Evolutionary conservation across 1,139 yeast species (phyloP).

Genomic region (Diutina mesorugosa): DNA sequence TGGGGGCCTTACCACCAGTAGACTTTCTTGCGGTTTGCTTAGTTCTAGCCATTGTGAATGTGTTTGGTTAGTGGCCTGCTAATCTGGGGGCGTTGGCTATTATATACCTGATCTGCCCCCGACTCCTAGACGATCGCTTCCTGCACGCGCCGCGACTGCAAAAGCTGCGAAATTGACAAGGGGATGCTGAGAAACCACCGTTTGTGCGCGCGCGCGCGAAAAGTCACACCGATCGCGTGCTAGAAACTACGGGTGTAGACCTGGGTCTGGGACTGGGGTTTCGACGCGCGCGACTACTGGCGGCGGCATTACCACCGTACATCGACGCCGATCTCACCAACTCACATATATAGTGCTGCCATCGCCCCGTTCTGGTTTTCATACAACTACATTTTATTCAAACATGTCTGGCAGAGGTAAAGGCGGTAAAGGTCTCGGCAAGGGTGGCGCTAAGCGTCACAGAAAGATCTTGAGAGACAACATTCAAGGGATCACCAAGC

Average conservation of each 20-base stretch:
- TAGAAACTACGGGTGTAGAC: background rate
- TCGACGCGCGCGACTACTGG: background rate
- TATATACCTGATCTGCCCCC: background rate
- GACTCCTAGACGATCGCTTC: background rate
- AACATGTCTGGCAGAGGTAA: conserved; percentile 98
- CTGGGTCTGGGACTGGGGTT: background rate
- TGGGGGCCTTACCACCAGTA: conserved; percentile 99
- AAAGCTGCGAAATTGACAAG: background rate
- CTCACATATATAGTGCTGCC: background rate
- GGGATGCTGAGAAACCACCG: background rate
- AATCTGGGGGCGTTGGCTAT: background rate
- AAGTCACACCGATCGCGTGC: background rate
- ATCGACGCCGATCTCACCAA: background rate
- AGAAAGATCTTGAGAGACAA: conserved; percentile 98
- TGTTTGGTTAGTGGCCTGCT: background rate
- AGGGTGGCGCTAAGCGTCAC: conserved; percentile 99
- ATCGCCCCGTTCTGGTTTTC: background rate
- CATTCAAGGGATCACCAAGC: conserved; percentile 99
- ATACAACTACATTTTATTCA: background rate
- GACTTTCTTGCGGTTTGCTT: conserved; percentile 98
- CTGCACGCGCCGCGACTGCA: background rate
- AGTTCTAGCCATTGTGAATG: conserved; percentile 78
- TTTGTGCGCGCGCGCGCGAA: background rate
- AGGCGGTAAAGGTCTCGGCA: conserved; percentile 99
- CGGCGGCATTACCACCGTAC: background rate